Conservation (phyloP, 805 yeast genomes). For the Saturnispora silvae region DNA sequence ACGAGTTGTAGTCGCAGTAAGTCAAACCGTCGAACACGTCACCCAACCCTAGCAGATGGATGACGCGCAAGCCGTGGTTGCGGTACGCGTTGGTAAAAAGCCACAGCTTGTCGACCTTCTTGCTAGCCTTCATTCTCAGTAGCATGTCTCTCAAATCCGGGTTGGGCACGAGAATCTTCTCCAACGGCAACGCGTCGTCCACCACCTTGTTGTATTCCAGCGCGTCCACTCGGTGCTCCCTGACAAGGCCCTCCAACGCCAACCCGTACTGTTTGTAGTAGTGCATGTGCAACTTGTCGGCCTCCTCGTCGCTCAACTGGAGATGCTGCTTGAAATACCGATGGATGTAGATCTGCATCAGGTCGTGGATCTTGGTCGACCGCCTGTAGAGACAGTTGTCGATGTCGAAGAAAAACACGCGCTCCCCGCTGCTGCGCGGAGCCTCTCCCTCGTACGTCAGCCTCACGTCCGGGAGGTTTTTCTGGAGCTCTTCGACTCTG, state of each 20-base stretch:
- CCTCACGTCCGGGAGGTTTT: conserved; percentile 18
- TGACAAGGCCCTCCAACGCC: conserved; percentile 81
- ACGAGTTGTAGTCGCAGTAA: conserved; percentile 71
- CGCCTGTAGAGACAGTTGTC: conserved; percentile 84
- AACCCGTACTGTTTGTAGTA: conserved; percentile 85
- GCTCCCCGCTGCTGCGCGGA: conserved; percentile 18
- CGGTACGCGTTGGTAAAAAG: conserved; percentile 90
- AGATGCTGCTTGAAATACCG: conserved; percentile 63
- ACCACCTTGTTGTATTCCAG: conserved; percentile 79
- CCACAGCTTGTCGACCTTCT: conserved; percentile 70
- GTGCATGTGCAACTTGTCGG: conserved; percentile 54
- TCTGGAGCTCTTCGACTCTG: not conserved
- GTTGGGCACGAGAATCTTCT: conserved; percentile 61
- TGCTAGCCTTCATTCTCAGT: conserved; percentile 30
- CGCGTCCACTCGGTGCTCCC: conserved; percentile 68
- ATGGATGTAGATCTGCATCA: conserved; percentile 83
- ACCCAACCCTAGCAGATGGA: conserved; percentile 75
- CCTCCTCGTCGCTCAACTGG: conserved; percentile 57
- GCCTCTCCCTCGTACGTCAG: conserved; percentile 23
- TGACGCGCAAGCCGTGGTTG: conserved; percentile 77
- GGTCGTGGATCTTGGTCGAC: conserved; percentile 65
- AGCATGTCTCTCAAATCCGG: conserved; percentile 42
- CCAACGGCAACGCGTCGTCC: conserved; percentile 87
- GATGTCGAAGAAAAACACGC: conserved; percentile 73
- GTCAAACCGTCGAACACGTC: conserved; percentile 91